Base-by-base conservation (phyloP, 2,329 filamentous ascomycete genomes). In the Cladosporium cucumerinum region DNA sequence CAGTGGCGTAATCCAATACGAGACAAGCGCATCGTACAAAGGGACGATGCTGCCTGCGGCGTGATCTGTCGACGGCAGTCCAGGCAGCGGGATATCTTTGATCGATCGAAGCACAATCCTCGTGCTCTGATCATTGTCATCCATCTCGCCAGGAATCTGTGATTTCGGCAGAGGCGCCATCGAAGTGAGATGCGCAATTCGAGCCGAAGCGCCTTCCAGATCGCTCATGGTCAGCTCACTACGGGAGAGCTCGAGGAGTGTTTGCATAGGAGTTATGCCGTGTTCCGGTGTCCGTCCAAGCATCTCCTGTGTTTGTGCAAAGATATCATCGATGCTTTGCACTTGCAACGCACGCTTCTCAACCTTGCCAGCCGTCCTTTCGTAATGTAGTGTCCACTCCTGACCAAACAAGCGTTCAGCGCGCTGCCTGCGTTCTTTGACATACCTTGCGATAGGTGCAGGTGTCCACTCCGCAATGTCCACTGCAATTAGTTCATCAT, bases 1-100 rank as follows among this genome's bases (percentile, higher is more conserved):
- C 0, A 75, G 67, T 30, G 70, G 64, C 18, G 67, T 66, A 4
- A 75, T 67, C 70, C 71, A 75, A 4, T 34, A 54, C 1, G 69
- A 61, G n/a, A 75, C 62, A 14, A 74, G 66, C 16, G 61, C 49
- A 28, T 72, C 66, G 57, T 74, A 74, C 3, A 67, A 49, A 23
- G 52, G 12, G 57, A 34, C 18, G 18, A 26, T 23, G 46, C 49
- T 18, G 5, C 12, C 12, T 3, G 26, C n/a, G 11, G 18, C n/a
- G 12, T 51, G 58, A 7, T 32, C 11, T 25, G 30, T 23, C 23
- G 14, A 25, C 34, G 21, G 8, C 60, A 54, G 5, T 61, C 23
- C n/a, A 55, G 51, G 18, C 46, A 66, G 57, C 62, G 64, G 30
- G 32, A 67, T 34, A 43, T 63, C n/a, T 51, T 34, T 12, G 61